These are phyloP conservation scores for Seiridium unicorne DNA, from an alignment of 2,329 filamentous ascomycete genomes.

Conservation along the genomic window DNA sequence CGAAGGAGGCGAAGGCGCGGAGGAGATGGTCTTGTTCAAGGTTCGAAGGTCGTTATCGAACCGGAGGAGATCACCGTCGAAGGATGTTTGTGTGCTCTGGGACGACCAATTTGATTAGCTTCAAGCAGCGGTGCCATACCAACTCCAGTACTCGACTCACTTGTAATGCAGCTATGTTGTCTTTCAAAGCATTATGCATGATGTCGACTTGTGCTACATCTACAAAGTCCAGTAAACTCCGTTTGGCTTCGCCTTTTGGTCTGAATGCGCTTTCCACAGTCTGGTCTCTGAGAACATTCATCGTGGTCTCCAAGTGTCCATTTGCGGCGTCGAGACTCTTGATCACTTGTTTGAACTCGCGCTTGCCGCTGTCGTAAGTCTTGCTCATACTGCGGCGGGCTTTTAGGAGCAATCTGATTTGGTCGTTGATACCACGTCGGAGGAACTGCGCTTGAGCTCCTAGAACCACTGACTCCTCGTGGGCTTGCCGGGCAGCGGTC, in stretches of 20 bases:
- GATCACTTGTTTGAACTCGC: slow-evolving; percentile 61
- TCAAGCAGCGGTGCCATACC: not conserved
- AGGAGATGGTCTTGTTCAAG: slow-evolving; percentile 58
- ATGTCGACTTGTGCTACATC: slow-evolving; percentile 68
- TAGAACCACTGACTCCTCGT: slow-evolving; percentile 77
- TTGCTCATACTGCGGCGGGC: slow-evolving; percentile 50
- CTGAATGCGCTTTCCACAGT: slow-evolving; percentile 64
- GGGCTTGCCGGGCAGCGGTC: slow-evolving; percentile 67
- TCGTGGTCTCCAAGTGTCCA: slow-evolving; percentile 61
- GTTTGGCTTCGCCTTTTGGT: slow-evolving; percentile 54
- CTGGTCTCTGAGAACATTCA: slow-evolving; percentile 63
- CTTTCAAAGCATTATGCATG: slow-evolving; percentile 65
- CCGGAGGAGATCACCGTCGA: slow-evolving; percentile 70
- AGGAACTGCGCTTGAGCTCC: slow-evolving; percentile 69
- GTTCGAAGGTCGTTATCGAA: slow-evolving; percentile 74
- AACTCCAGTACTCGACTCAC: slow-evolving; percentile 31
- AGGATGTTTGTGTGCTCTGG: slow-evolving; percentile 64
- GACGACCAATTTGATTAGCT: not conserved
- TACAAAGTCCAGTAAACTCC: slow-evolving; percentile 72
- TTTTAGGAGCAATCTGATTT: slow-evolving; percentile 49
- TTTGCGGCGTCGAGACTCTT: slow-evolving; percentile 66
- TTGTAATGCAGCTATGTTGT: slow-evolving; percentile 69
- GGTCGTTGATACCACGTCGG: slow-evolving; percentile 57
- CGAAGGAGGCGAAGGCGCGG: slow-evolving; percentile 32
- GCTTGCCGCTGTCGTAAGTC: slow-evolving; percentile 57